A percentile compares a stretch with the other conserved stretches of the same genome.
Conservation (phyloP, 768 basidiomycete genomes). For the Rhizopogon sp. region DNA sequence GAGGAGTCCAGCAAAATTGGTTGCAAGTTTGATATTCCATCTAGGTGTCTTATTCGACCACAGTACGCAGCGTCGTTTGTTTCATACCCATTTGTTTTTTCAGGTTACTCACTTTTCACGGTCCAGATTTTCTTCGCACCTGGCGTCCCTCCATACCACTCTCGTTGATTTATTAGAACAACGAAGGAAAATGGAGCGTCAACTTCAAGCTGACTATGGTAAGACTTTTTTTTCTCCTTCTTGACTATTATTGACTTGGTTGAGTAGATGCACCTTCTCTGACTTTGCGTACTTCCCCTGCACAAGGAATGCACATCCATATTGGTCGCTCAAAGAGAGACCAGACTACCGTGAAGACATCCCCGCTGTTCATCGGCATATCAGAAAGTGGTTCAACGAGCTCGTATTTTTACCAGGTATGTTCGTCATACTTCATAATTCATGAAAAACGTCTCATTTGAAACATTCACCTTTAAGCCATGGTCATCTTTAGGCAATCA, state of each 20-base stretch:
- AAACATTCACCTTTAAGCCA: conserved; percentile 41
- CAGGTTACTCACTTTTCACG: background rate
- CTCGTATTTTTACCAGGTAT: conserved; percentile 62
- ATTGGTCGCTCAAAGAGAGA: conserved; percentile 63
- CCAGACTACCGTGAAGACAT: conserved; percentile 39
- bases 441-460: background rate
- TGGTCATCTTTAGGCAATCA: conserved; percentile 74
- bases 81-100: background rate
- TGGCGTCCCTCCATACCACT: conserved; percentile 43
- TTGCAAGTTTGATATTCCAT: conserved; percentile 23
- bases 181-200: conserved; percentile 48
- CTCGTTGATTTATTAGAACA: conserved; percentile 40
- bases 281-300: conserved; percentile 62
- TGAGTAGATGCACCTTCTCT: conserved; percentile 62
- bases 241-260: background rate
- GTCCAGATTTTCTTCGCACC: conserved; percentile 54
- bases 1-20: conserved; percentile 1
- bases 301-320: conserved; percentile 74
- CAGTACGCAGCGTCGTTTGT: conserved; percentile 34
- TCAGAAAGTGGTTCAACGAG: conserved; percentile 63
- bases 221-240: conserved; percentile 6
- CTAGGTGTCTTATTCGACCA: conserved; percentile 61
- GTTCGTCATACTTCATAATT: conserved; percentile 1
- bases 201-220: conserved; percentile 55
- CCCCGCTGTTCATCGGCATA: conserved; percentile 50